phyloP scores from a whole-genome alignment of 768 basidiomycete genomes.

The Amanita rimosa region DNA sequence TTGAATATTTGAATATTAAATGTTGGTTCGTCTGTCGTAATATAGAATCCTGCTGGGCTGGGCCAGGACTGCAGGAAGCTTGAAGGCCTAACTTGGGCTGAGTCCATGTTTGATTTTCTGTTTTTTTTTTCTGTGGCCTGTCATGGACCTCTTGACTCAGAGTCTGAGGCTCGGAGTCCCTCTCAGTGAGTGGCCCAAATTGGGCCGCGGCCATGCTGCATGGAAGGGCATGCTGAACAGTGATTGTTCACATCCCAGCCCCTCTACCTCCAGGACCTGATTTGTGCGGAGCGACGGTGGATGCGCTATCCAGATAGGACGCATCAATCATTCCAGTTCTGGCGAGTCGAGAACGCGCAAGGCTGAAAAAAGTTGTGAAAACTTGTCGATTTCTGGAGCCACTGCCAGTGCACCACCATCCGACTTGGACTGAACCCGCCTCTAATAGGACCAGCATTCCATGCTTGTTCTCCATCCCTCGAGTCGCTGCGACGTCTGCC shows the following conservation, averaged over 20 bases:
- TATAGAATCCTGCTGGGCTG: too few relatives aligned
- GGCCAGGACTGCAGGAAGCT: too few relatives aligned
- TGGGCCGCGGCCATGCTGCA: neutral
- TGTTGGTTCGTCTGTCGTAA: too few relatives aligned
- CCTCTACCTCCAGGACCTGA: neutral
- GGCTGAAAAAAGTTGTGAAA: neutral
- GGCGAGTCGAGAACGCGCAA: neutral
- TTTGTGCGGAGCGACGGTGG: neutral
- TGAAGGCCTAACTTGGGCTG: too few relatives aligned
- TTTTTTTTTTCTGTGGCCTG: too few relatives aligned
- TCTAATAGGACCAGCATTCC: neutral
- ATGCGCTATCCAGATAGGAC: too few relatives aligned
- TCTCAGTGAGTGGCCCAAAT: neutral
- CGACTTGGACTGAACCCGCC: too few relatives aligned
- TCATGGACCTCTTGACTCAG: too few relatives aligned
- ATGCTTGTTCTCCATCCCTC: slow-evolving; percentile 58
- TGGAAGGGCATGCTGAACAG: neutral
- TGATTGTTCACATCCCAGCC: neutral
- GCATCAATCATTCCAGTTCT: neutral
- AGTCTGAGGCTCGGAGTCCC: too few relatives aligned
- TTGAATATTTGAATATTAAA: too few relatives aligned
- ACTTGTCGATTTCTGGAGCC: neutral
- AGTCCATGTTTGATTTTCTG: too few relatives aligned
- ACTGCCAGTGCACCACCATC: too few relatives aligned
- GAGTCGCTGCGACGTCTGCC: slow-evolving; percentile 69